A percentile compares a stretch with the other conserved stretches of the same genome.
Conservation (phyloP, 2,329 filamentous ascomycete species). For the Emmonsiellopsis sp. region DNA sequence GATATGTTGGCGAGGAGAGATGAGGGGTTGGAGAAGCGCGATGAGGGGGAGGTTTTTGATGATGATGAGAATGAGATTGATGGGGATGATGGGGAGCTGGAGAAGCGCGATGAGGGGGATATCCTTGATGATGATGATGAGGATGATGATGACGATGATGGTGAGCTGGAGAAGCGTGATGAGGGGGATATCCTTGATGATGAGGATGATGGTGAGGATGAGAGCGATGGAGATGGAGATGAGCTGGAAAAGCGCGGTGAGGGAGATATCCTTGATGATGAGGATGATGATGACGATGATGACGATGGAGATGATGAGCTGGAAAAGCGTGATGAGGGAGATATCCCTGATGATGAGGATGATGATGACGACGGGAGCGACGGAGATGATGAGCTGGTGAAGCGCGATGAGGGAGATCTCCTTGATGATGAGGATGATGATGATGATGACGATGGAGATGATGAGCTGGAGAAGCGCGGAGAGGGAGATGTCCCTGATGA, state of each 20-base stretch:
- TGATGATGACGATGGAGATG: background rate
- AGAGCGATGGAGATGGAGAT: too few relatives aligned
- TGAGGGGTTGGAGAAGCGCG: background rate
- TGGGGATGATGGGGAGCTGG: background rate
- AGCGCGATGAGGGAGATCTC: too few relatives aligned
- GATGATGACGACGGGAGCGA: too few relatives aligned
- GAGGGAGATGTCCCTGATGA: too few relatives aligned
- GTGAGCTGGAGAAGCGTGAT: background rate
- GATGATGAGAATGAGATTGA: background rate
- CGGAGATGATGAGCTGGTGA: background rate
- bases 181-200: too few relatives aligned
- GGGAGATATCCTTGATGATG: background rate
- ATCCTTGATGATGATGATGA: too few relatives aligned
- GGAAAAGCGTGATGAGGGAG: too few relatives aligned
- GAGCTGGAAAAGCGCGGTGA: background rate
- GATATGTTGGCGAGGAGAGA: conserved; percentile 14
- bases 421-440: background rate
- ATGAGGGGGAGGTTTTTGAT: background rate
- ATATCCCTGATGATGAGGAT: too few relatives aligned
- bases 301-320: background rate
- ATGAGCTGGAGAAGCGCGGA: too few relatives aligned
- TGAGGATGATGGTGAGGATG: too few relatives aligned
- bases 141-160: too few relatives aligned
- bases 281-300: background rate
- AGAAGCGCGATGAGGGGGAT: background rate